phyloP scores from a whole-genome alignment of 1,284 basidiomycete species.

The Filobasidium uniguttulatum region DNA sequence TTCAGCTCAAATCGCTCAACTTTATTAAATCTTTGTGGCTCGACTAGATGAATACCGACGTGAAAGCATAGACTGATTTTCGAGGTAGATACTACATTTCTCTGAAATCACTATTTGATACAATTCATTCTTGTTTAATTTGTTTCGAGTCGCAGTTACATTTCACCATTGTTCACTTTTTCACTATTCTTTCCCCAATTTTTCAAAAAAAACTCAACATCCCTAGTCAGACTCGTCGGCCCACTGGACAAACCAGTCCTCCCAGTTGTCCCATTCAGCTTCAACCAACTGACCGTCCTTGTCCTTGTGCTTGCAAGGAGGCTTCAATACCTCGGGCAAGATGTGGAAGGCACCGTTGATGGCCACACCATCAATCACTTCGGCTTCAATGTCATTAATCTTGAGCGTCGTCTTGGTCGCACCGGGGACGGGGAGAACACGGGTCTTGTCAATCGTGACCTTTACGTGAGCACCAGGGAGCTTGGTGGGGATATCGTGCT shows the following conservation, averaged over 20 bases:
- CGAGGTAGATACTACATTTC: no score
- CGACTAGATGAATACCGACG: no score
- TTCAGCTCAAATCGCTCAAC: no score
- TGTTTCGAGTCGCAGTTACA: no score
- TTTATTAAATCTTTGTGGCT: no score
- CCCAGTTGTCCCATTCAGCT: conserved; percentile 48
- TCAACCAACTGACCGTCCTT: conserved; percentile 27
- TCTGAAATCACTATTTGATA: no score
- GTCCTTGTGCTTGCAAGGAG: conserved; percentile 35
- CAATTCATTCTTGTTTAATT: no score
- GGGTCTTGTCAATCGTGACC: conserved; percentile 44
- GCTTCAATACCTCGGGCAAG: conserved; percentile 44
- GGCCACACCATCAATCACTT: conserved; percentile 44
- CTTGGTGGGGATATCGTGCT: conserved; percentile 42
- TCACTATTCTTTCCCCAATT: no score
- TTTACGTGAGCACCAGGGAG: conserved; percentile 43
- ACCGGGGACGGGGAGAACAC: conserved; percentile 33
- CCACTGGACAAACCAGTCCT: conserved; percentile 40
- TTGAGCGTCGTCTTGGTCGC: conserved; percentile 41
- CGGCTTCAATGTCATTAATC: conserved; percentile 44
- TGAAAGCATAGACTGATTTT: no score
- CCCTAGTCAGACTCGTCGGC: no score
- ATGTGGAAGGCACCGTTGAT: conserved; percentile 53
- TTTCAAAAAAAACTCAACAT: no score
- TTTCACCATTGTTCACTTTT: no score